Evolutionary conservation across 805 yeast genomes (phyloP).

Genomic region (Pichia ethanolica): DNA sequence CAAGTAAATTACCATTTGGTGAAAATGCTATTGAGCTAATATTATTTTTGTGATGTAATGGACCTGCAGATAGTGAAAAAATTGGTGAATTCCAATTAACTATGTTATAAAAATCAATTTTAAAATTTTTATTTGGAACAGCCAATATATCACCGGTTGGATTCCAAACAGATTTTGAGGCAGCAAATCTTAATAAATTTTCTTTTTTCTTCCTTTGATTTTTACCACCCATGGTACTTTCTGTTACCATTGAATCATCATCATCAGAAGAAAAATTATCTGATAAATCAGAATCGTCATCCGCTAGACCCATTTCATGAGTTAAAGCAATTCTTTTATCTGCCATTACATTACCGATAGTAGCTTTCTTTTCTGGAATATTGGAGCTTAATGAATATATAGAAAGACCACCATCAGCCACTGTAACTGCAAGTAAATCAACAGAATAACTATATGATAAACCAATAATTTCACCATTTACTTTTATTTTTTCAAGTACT

Average conservation of each 20-base stretch:
- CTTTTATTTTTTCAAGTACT: conserved; percentile 29
- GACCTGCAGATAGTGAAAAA: conserved; percentile 19
- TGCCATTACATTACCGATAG: conserved; percentile 35
- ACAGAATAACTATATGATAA: conserved; percentile 50
- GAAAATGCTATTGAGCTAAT: conserved; percentile 53
- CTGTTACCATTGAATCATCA: conserved; percentile 23
- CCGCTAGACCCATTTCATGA: conserved; percentile 11
- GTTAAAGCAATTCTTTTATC: conserved; percentile 23
- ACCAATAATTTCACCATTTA: conserved; percentile 49
- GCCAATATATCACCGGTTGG: conserved; percentile 64
- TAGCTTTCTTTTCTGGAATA: conserved; percentile 46
- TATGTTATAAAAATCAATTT: conserved; percentile 40
- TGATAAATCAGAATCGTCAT: conserved; percentile 32
- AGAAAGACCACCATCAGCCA: conserved; percentile 51
- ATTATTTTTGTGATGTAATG: conserved; percentile 19
- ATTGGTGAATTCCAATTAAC: conserved; percentile 23
- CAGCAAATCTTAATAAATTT: conserved; percentile 15
- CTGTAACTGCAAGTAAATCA: conserved; percentile 50
- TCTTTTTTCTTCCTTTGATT: conserved; percentile 29
- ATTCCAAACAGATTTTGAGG: conserved; percentile 62
- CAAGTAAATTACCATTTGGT: conserved; percentile 53
- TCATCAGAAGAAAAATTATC: conserved; percentile 22
- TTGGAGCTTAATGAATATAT: conserved; percentile 46
- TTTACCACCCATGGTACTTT: conserved; percentile 11
- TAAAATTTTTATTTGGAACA: conserved; percentile 46